phyloP scores from a whole-genome alignment of 73 alveolate species.

The Durusdinium trenchii region DNA sequence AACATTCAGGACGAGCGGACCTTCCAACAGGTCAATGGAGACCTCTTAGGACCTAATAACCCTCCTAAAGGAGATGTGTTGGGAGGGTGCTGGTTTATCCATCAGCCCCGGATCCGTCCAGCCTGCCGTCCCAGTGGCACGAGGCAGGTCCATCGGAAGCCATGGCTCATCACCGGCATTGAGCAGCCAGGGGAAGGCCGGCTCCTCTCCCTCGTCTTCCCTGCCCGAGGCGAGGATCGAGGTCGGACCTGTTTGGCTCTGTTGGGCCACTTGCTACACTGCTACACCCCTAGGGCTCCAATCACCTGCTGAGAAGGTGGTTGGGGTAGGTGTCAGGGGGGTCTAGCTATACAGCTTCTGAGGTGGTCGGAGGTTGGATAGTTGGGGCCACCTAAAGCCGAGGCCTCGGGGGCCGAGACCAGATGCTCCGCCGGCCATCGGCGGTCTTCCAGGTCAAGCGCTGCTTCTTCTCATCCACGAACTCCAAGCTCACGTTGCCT shows the following conservation, averaged over 20 bases:
- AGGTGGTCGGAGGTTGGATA: background rate
- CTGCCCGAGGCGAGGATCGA: background rate
- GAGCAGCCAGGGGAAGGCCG: constrained; percentile 27
- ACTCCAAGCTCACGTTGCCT: constrained; percentile 43
- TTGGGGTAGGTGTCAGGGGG: too few species aligned
- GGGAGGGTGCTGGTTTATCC: too few species aligned
- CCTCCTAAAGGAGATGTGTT: too few species aligned
- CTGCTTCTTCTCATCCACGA: constrained; percentile 58
- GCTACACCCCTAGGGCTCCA: too few species aligned
- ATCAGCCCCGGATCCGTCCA: background rate
- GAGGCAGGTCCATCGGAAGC: constrained; percentile 54
- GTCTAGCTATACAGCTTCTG: background rate
- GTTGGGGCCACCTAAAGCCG: background rate
- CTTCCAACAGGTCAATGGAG: too few species aligned
- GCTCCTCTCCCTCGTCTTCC: background rate
- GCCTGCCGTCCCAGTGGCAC: background rate
- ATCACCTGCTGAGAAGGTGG: too few species aligned
- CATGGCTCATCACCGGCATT: constrained; percentile 32
- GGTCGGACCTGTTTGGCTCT: too few species aligned
- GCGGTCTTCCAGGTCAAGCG: constrained; percentile 56
- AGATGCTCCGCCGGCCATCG: constrained; percentile 86
- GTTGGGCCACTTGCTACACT: too few species aligned
- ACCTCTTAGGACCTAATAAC: too few species aligned
- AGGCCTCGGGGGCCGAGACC: constrained; percentile 51
- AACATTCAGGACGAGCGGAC: too few species aligned